phyloP scores from a whole-genome alignment of 1,284 basidiomycete genomes.

The Heterobasidion parviporum region DNA sequence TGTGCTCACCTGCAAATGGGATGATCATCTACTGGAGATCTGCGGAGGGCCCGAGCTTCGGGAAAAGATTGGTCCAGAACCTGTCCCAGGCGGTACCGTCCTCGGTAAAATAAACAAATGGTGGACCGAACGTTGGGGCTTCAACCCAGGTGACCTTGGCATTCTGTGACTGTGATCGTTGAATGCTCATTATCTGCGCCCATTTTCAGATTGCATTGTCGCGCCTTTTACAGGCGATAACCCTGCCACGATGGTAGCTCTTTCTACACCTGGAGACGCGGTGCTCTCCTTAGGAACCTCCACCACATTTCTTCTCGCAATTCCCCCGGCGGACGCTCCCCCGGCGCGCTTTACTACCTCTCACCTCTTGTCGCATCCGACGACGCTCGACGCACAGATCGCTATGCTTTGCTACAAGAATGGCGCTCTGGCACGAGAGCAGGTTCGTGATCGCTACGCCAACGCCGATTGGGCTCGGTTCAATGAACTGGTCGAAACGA shows the following conservation, averaged over 20 bases:
- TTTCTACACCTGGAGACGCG: constrained; percentile 78
- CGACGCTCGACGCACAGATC: constrained; percentile 49
- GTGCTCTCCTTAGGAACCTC: constrained; percentile 89
- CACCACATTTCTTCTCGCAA: constrained; percentile 80
- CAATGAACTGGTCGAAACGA: constrained; percentile 56
- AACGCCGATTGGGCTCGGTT: constrained; percentile 62
- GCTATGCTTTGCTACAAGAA: constrained; percentile 85
- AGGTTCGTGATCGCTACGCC: constrained; percentile 67
- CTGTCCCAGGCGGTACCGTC: constrained; percentile 60
- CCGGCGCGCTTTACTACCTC: constrained; percentile 69
- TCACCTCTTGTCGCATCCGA: constrained; percentile 67
- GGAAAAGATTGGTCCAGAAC: constrained; percentile 74
- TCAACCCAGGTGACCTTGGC: constrained; percentile 45
- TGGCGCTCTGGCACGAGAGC: constrained; percentile 75
- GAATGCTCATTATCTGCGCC: background rate
- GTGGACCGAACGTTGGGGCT: constrained; percentile 75
- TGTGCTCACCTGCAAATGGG: constrained; percentile 63
- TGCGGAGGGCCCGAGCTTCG: constrained; percentile 62
- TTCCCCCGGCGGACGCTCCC: constrained; percentile 47
- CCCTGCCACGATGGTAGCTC: constrained; percentile 77
- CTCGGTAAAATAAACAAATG: constrained; percentile 62
- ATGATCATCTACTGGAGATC: constrained; percentile 48
- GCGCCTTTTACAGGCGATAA: constrained; percentile 91
- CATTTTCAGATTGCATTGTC: constrained; percentile 58
- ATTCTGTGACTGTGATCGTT: background rate